These are phyloP conservation scores for Tremella fuciformis DNA, from an alignment of 768 basidiomycete species.

Conservation along the genomic window DNA sequence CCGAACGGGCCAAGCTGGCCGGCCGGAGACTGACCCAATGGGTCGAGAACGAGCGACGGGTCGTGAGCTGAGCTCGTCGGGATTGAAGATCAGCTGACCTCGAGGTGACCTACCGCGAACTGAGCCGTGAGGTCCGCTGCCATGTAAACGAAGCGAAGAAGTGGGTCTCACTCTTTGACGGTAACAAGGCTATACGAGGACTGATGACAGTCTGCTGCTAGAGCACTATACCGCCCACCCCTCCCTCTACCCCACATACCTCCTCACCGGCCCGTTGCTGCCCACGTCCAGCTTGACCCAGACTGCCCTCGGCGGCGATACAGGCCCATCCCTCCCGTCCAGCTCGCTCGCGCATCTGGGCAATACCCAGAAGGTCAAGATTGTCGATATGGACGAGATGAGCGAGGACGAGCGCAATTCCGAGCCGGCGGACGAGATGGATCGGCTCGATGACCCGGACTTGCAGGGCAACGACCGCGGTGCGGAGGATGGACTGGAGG, in stretches of 20 bases:
- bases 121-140: conserved; percentile 41
- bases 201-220: conserved; percentile 18
- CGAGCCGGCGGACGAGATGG: conserved; percentile 25
- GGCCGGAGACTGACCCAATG: conserved; percentile 32
- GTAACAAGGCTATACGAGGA: not conserved
- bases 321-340: conserved; percentile 6
- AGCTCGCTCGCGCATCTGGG: conserved; percentile 17
- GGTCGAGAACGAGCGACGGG: conserved; percentile 35
- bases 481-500: conserved; percentile 2
- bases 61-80: conserved; percentile 25
- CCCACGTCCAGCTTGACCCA: conserved; percentile 17
- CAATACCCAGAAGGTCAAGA: conserved; percentile 22
- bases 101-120: conserved; percentile 43
- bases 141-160: conserved; percentile 46
- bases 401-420: conserved; percentile 41
- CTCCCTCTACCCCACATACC: conserved; percentile 27
- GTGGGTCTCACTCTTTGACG: conserved; percentile 30
- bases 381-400: conserved; percentile 45
- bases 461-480: conserved; percentile 17
- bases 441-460: conserved; percentile 12
- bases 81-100: not conserved
- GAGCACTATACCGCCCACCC: conserved; percentile 19
- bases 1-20: conserved; percentile 3
- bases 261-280: conserved; percentile 34
- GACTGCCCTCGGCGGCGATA: conserved; percentile 21